Evolutionary conservation across 352 stramenopile genomes (phyloP).

Genomic region (Plasmopara viticola): DNA sequence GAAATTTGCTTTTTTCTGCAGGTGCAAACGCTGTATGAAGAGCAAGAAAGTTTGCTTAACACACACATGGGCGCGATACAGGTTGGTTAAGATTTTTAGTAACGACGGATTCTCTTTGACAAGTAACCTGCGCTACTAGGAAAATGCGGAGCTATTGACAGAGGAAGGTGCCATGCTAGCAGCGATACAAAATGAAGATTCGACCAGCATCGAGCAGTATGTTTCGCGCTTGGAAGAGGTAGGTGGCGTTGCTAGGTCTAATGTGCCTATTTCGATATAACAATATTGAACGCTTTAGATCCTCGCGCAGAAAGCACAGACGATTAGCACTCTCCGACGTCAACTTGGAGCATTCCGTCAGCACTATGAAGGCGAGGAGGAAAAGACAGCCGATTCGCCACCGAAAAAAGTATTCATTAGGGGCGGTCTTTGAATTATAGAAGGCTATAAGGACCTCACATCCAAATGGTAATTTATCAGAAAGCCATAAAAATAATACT

Average conservation of each 20-base stretch:
- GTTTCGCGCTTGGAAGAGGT: conserved; percentile 85
- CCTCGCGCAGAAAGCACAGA: conserved; percentile 87
- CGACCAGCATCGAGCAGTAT: conserved; percentile 93
- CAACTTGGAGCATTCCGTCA: conserved; percentile 81
- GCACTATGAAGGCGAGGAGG: conserved; percentile 80
- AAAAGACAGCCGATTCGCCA: conserved; percentile 40
- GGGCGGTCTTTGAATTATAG: no score
- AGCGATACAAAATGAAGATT: conserved; percentile 88
- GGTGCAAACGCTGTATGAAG: conserved; percentile 91
- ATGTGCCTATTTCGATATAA: neutral
- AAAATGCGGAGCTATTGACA: conserved; percentile 95
- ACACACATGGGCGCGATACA: conserved; percentile 95
- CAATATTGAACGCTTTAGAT: conserved; percentile 50
- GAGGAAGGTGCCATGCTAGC: conserved; percentile 90
- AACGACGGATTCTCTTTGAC: neutral
- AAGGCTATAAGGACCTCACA: no score
- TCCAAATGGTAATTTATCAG: no score
- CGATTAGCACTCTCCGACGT: conserved; percentile 79
- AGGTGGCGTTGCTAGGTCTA: neutral
- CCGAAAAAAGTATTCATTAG: conserved; percentile 15
- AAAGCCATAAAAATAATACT: no score
- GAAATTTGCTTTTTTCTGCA: conserved; percentile 7
- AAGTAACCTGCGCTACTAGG: conserved; percentile 32
- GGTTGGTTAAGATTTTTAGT: conserved; percentile 25
- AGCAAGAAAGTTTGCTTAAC: conserved; percentile 95